Conservation (phyloP, 1,139 yeast species). For the Casaregolazyma lundiana region DNA sequence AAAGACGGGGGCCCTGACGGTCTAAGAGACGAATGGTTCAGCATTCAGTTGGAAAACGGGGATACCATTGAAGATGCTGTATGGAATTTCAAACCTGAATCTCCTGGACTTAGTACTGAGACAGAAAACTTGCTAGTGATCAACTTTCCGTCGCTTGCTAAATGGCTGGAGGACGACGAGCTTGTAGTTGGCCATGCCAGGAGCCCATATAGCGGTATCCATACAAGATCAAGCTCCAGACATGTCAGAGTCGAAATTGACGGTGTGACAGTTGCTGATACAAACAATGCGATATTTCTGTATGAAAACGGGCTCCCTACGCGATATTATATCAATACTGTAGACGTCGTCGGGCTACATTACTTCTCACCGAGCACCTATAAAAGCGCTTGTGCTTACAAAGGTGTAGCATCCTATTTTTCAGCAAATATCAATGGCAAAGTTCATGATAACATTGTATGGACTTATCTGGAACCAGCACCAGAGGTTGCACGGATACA, state of each 20-base stretch:
- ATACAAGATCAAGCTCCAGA: constrained; percentile 10
- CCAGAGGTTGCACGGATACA: constrained; percentile 6
- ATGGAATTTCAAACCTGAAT: constrained; percentile 8
- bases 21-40: constrained; percentile 9
- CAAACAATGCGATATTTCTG: constrained; percentile 9
- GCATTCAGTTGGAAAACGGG: neutral
- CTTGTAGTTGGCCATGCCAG: constrained; percentile 12
- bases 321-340: constrained; percentile 9
- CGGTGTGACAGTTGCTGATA: constrained; percentile 10
- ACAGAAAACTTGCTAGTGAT: constrained; percentile 2
- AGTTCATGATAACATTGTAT: constrained; percentile 7
- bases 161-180: constrained; percentile 14
- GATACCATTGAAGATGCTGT: constrained; percentile 10
- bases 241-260: constrained; percentile 10
- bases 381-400: constrained; percentile 13
- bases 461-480: constrained; percentile 11
- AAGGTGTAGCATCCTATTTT: constrained; percentile 12
- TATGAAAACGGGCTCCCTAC: constrained; percentile 12
- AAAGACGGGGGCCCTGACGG: constrained; percentile 12
- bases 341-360: constrained; percentile 3
- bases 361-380: constrained; percentile 8
- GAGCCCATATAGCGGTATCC: constrained; percentile 11
- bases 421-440: constrained; percentile 3
- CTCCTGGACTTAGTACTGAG: constrained; percentile 6
- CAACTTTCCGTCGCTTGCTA: constrained; percentile 5